Evolutionary conservation across 768 basidiomycete species (phyloP), one percentile per base, ranked within the genome.

Genomic region (Psilocybe tampanensis): DNA sequence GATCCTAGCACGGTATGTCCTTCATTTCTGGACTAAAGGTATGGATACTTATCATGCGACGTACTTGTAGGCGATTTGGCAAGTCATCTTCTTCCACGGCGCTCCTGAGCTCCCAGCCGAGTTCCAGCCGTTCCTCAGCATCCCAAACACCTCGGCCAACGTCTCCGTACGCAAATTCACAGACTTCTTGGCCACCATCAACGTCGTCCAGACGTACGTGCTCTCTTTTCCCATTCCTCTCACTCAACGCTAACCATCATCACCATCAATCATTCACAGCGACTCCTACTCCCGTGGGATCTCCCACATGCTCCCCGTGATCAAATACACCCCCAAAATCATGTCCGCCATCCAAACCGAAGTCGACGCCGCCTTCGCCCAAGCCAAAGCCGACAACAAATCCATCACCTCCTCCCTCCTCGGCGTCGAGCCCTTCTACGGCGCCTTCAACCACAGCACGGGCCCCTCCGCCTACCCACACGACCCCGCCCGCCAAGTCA

Each of bases 351-450:
- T 47, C 23, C 55, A 56, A 29, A 23, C 39, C 3, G 32, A 49
- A 47, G 39, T 56, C 22, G 45, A 56, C 41, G 47, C 39, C 19
- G 21, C 47, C 34, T 56, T 48, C 39, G 44, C 43, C 1, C 19
- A 56, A 50, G 55, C 55, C 33, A 19, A 48, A 72, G 8, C 71
- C 77, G 4, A 76, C 75, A 29, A 29, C 15, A 44, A 26, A 8
- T 56, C 55, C 17, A 22, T 50, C 34, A 44, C 34, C 34, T 18
- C 42, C 50, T 53, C 76, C 53, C 68, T 72, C 34, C 76, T 79
- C 47, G 71, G 70, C 34, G 71, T 77, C 32, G 76, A 80, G 49
- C 76, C 76, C 1, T 68, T 78, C 65, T 60, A 77, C 17, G 55
- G 71, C 26, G 33, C 55, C 7, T 56, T 49, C 43, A 47, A 56